Base-by-base conservation (phyloP, 1,284 basidiomycete genomes). In the Peniophora sp. region DNA sequence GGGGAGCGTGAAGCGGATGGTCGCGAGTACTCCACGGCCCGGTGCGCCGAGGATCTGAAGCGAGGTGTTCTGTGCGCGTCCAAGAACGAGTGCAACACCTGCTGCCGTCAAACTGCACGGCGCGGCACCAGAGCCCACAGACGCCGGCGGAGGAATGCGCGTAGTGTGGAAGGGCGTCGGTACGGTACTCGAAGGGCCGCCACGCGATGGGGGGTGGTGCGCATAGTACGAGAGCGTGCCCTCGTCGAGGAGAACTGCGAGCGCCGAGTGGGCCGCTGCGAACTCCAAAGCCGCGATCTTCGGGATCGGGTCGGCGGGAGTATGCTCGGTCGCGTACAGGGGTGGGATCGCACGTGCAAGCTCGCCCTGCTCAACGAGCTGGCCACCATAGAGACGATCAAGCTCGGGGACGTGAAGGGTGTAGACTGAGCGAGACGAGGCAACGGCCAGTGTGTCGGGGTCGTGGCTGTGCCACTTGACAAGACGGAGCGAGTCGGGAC, bases 391-490 rank as follows among this genome's bases (percentile, higher is more conserved):
- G 24, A 71, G 71, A 55, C 76, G 75, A 9, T 68, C 65, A 35
- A 79, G 79, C 49, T 83, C 81, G 2, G 71, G 68, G 50, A 90
- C 69, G 64, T 91, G 85, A 62, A 91, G 73, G 32, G 89, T 65
- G 65, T 81, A 87, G 56, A 91, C 74, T 57, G 78, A 81, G 49
- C 74, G 78, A 54, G 84, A 81, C 0, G 86, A 88, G 27, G 86
- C 85, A 24, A 91, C 81, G 3, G 86, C 87, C 42, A 91, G 71
- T n/a, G 79, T 79, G 59, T 88, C 83, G 2, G 76, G 73, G 51
- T 87, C 79, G 62, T 80, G 83, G 15, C 87, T 83, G 59, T 91
- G 84, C 88, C 88, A 91, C 60, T 88, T 89, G 54, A 91, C 87
- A 9, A 83, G 79, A 55, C 83, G 83, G 24, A 91, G 72, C 34